These are phyloP conservation scores for Rhynchospora pubera DNA, from an alignment of 176 grass and related monocot species.

Conservation along the genomic window DNA sequence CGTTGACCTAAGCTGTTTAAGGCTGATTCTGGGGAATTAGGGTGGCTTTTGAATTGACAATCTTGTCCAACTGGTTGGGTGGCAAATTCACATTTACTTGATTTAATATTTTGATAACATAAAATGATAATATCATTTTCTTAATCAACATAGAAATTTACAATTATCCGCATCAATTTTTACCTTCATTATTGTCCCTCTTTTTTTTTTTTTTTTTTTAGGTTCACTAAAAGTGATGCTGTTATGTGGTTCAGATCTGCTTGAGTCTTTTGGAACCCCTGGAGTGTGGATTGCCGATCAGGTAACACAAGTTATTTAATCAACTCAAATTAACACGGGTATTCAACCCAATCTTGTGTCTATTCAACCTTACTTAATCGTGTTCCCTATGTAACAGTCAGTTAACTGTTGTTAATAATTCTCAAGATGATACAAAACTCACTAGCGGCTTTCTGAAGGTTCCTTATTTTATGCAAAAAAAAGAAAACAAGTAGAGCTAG, in stretches of 20 bases:
- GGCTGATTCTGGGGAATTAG: background rate
- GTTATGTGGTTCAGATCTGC: constrained; percentile 84
- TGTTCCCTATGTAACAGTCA: background rate
- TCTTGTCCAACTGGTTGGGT: background rate
- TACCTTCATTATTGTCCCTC: background rate
- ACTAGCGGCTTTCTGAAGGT: background rate
- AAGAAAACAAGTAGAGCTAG: background rate
- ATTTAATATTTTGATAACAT: background rate
- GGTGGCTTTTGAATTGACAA: background rate
- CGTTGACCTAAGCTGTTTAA: background rate
- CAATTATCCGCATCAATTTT: background rate
- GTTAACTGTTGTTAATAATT: background rate
- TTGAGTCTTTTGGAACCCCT: constrained; percentile 54
- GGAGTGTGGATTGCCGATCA: constrained; percentile 87
- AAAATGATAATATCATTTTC: background rate
- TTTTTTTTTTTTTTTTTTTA: constrained; percentile 26
- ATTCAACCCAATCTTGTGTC: background rate
- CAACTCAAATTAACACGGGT: background rate
- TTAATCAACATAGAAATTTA: background rate
- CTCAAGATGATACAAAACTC: background rate
- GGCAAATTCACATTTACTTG: background rate
- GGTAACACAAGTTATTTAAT: constrained; percentile 18
- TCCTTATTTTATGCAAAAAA: background rate
- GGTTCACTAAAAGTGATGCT: constrained; percentile 62
- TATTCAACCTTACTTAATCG: background rate